phyloP scores from a whole-genome alignment of 2,329 filamentous ascomycete genomes.

The Metarhizium rileyi region DNA sequence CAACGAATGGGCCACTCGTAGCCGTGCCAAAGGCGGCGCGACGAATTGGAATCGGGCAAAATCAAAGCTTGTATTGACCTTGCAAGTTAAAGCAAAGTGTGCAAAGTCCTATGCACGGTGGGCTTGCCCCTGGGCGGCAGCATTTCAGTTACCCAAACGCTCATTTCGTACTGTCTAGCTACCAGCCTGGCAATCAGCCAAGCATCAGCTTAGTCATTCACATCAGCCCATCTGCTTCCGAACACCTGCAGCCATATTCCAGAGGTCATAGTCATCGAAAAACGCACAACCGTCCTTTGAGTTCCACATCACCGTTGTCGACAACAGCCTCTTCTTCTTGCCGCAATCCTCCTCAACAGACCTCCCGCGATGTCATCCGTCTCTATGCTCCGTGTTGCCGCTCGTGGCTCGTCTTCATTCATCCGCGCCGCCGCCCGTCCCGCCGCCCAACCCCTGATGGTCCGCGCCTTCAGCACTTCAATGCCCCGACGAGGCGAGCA shows the following conservation, averaged over 20 bases:
- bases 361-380: conserved; percentile 50
- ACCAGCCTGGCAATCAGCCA: conserved; percentile 9
- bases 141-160: neutral
- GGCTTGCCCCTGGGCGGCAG: neutral
- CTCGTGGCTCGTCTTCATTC: conserved; percentile 55
- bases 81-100: conserved; percentile 5
- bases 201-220: conserved; percentile 23
- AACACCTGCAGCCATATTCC: neutral
- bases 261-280: conserved; percentile 19
- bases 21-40: neutral
- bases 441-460: conserved; percentile 44
- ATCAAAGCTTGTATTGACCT: conserved; percentile 13
- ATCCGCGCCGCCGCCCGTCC: conserved; percentile 54
- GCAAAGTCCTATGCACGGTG: neutral
- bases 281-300: conserved; percentile 10
- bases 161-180: conserved; percentile 19
- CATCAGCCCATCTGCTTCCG: conserved; percentile 18
- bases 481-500: conserved; percentile 50
- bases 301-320: conserved; percentile 5
- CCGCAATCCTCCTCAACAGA: neutral
- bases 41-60: conserved; percentile 16
- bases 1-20: neutral
- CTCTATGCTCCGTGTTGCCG: conserved; percentile 60
- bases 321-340: neutral
- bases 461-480: conserved; percentile 55